Conservation (phyloP, 1,284 basidiomycete species). For the Mycena sp. region DNA sequence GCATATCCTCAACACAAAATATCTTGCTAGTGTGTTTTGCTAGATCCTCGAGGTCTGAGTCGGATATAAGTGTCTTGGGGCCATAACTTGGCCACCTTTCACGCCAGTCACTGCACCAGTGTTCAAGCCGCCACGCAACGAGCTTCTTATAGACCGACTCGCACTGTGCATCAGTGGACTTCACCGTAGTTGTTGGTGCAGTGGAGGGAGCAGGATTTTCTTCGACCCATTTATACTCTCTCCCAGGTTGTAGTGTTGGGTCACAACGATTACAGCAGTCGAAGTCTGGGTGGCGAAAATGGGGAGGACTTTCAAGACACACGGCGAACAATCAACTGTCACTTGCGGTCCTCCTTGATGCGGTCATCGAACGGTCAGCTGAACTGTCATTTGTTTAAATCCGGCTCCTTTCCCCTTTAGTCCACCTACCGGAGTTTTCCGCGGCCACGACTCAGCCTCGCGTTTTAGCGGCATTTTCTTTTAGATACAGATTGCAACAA, state of each 20-base stretch:
- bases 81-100: constrained; percentile 14
- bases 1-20: not conserved
- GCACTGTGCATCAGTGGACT: not conserved
- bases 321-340: no score
- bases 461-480: no score
- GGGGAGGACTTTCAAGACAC: not conserved
- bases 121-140: not conserved
- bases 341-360: no score
- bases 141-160: not conserved
- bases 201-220: not conserved
- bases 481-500: no score
- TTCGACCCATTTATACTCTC: not conserved
- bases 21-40: not conserved
- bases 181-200: not conserved
- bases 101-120: not conserved
- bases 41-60: constrained; percentile 3
- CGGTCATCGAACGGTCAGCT: no score
- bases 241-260: not conserved
- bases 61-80: constrained; percentile 2
- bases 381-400: no score
- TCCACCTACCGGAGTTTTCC: no score
- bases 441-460: no score
- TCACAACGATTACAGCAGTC: constrained; percentile 7
- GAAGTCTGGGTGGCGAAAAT: not conserved
- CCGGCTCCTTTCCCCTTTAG: no score